A percentile compares a stretch with the other conserved stretches of the same genome.
phyloP scores from a whole-genome alignment of 2,329 filamentous ascomycete species.

The Clarireedia hainanense region DNA sequence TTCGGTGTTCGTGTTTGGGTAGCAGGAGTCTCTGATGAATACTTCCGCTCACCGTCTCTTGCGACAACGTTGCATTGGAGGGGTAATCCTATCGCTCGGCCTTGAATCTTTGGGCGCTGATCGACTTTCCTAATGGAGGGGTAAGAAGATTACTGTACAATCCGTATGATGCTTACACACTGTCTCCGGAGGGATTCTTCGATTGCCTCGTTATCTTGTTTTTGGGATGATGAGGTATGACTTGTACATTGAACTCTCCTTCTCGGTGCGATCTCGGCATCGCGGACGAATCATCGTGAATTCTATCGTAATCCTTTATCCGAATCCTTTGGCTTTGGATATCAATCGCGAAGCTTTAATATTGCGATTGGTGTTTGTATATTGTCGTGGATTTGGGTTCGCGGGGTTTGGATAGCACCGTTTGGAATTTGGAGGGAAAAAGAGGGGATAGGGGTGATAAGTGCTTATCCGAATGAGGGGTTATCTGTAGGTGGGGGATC shows the following conservation, averaged over 20 bases:
- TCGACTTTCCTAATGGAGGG: neutral
- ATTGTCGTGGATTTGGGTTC: too few species aligned
- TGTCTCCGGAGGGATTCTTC: neutral
- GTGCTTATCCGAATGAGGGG: too few species aligned
- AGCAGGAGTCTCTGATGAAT: neutral
- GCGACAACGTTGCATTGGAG: neutral
- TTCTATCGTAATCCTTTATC: too few species aligned
- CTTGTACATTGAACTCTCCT: neutral
- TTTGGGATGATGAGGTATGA: neutral
- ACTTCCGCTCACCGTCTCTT: neutral
- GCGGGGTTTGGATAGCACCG: too few species aligned
- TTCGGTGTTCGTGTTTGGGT: neutral
- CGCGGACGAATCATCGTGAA: too few species aligned
- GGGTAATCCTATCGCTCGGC: neutral
- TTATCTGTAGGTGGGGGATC: too few species aligned
- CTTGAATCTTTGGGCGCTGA: neutral
- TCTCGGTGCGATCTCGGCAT: too few species aligned
- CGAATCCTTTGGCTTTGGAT: too few species aligned
- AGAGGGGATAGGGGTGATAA: too few species aligned
- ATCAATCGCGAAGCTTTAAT: too few species aligned
- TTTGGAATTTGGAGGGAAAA: too few species aligned
- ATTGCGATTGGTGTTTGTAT: too few species aligned
- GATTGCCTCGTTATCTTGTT: neutral
- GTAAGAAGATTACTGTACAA: neutral
- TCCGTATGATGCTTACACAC: neutral